Evolutionary conservation across 225 moss, liverwort and hornwort species (phyloP).

Genomic region (Marchantia paleacea): DNA sequence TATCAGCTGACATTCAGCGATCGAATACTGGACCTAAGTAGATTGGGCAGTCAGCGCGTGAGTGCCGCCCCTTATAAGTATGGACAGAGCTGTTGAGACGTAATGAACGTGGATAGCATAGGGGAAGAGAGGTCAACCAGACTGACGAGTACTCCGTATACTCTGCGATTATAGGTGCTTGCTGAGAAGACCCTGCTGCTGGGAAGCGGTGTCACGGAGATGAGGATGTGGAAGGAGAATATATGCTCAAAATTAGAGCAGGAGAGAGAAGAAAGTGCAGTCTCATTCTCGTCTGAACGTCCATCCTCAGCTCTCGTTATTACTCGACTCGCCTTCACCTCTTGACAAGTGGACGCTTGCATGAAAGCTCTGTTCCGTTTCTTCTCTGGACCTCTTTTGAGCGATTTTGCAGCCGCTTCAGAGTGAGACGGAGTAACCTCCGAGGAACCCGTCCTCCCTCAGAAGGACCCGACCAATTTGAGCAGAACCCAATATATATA

Average conservation of each 20-base stretch:
- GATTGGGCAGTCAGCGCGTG: not conserved
- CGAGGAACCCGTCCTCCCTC: not conserved
- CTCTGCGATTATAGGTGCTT: not conserved
- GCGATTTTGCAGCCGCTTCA: not conserved
- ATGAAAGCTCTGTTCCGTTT: not conserved
- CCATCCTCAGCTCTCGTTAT: not conserved
- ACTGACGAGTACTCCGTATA: too few relatives aligned
- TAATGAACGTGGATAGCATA: too few relatives aligned
- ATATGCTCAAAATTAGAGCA: not conserved
- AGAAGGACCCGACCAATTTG: not conserved
- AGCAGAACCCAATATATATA: not conserved
- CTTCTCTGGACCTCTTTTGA: not conserved
- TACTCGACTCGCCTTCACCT: not conserved
- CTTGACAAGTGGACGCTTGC: constrained; percentile 1
- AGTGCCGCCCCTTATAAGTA: not conserved
- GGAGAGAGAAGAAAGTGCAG: not conserved
- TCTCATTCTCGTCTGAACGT: not conserved
- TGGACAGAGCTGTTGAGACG: not conserved
- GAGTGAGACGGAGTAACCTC: not conserved
- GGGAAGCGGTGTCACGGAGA: not conserved
- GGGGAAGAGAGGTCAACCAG: too few relatives aligned
- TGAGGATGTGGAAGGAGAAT: not conserved
- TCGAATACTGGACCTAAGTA: not conserved
- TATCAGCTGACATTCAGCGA: too few relatives aligned
- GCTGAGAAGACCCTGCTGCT: not conserved